Base-by-base conservation (phyloP, 768 basidiomycete genomes). In the Tulasnella sp. region DNA sequence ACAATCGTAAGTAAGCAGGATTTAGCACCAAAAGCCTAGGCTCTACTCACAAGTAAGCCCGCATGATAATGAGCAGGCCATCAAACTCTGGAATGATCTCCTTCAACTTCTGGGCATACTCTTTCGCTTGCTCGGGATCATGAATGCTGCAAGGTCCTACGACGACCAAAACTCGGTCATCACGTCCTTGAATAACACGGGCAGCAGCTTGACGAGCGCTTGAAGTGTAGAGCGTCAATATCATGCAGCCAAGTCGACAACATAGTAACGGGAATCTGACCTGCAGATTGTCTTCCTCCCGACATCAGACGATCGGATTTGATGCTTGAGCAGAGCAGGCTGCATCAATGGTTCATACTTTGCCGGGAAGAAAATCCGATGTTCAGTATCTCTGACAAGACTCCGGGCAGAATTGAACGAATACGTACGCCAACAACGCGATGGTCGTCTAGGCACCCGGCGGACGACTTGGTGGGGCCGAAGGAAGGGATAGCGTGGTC, bases 81-180 rank as follows among this genome's bases (percentile, higher is more conserved):
- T 83, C 83, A 80, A 93, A 72, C 25, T 86, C 83, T 17, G 87
- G 85, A 67, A 91, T 87, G 84, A 90, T 92, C 4, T 84, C 85
- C 82, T 88, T 93, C 81, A 93, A 88, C 67, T 90, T 86, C 25
- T 84, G 84, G 15, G 93, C 93, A 81, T 95, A 95, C 79, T 91
- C 90, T 67, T 93, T 83, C 1, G 96, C 96, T 82, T 96, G 93
- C 73, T 91, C 89, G 5, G 93, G 84, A 11, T 91, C 92, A 82
- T 99, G 96, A 78, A 99, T 97, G 0, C 93, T 95, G 86, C 96
- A 99, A 37, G 96, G 96, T 3, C 96, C 96, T 79, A 97, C 91
- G 80, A 99, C 87, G 81, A 98, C 95, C 52, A 99, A 86, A 1
- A 99, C 79, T 68, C 95, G 89, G 79, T 93, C 91, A 79, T 96